Evolutionary conservation across 2,329 filamentous ascomycete species (phyloP).

Genomic region (Dichotomopilus funicola): DNA sequence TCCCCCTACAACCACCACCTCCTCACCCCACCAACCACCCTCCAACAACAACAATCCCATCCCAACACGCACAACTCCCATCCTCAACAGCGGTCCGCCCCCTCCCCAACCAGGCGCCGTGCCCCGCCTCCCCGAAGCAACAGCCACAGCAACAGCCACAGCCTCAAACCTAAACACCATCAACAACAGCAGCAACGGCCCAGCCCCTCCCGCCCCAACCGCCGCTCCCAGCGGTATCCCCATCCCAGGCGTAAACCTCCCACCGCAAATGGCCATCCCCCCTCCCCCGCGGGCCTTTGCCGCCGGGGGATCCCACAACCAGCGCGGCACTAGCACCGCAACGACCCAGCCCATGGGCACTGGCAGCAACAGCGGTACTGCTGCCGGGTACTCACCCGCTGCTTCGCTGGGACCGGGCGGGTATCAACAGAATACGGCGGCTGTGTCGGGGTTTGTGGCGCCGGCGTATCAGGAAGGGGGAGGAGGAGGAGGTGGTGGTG

Average conservation of each 20-base stretch:
- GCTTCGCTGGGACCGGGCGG: not conserved
- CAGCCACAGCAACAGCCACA: conserved; percentile 26
- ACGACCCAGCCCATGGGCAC: no score
- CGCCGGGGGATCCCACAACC: conserved; percentile 28
- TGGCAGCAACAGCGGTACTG: no score
- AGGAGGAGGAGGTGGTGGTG: not conserved
- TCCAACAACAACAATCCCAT: not conserved
- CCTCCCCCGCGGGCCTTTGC: conserved; percentile 33
- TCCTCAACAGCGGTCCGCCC: conserved; percentile 45
- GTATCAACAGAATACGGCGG: not conserved
- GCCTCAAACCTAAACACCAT: not conserved
- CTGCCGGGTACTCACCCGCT: no score
- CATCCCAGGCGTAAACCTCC: conserved; percentile 31
- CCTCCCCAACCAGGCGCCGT: conserved; percentile 52
- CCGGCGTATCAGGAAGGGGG: not conserved
- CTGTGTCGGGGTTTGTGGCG: not conserved
- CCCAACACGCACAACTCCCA: conserved; percentile 37
- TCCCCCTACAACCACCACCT: conserved; percentile 21
- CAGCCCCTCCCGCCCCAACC: conserved; percentile 19
- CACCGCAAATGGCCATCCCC: conserved; percentile 46
- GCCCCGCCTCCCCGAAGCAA: conserved; percentile 36
- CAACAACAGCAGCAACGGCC: conserved; percentile 27
- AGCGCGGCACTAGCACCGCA: conserved; percentile 38
- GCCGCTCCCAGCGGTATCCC: conserved; percentile 29
- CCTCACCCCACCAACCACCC: conserved; percentile 12